A percentile compares a stretch with the other conserved stretches of the same genome.
These are phyloP conservation scores for Tuber indicum DNA, from an alignment of 495 filamentous ascomycete species.

Conservation along the genomic window DNA sequence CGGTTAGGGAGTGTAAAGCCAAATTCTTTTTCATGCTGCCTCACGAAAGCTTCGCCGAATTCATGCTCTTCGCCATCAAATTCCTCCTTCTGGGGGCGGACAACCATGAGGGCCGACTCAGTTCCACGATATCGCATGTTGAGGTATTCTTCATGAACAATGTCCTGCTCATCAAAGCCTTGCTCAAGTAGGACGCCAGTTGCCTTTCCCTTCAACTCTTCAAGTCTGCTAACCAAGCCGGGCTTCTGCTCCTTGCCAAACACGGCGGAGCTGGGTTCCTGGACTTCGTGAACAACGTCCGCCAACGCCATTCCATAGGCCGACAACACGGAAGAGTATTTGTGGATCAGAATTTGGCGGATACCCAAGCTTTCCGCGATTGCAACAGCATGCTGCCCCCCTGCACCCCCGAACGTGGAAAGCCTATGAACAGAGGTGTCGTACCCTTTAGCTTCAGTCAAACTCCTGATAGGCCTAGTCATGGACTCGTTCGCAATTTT, in stretches of 20 bases:
- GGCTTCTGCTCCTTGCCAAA: constrained; percentile 57
- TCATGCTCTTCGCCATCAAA: constrained; percentile 63
- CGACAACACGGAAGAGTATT: constrained; percentile 89
- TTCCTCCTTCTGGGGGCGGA: constrained; percentile 50
- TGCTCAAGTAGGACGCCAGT: constrained; percentile 59
- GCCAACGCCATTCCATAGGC: constrained; percentile 96
- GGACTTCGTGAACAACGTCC: constrained; percentile 87
- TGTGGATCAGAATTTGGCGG: constrained; percentile 76
- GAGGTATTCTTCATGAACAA: constrained; percentile 78
- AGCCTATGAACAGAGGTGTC: constrained; percentile 84
- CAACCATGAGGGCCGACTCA: constrained; percentile 79
- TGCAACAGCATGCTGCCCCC: constrained; percentile 92
- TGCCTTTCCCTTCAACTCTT: constrained; percentile 63
- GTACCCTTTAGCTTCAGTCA: constrained; percentile 90
- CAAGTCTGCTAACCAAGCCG: constrained; percentile 53
- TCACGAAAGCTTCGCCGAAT: constrained; percentile 74
- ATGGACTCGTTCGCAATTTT: constrained; percentile 94
- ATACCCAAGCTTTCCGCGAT: constrained; percentile 88
- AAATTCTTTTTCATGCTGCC: constrained; percentile 88
- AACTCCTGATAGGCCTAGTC: constrained; percentile 82
- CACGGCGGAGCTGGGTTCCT: constrained; percentile 80
- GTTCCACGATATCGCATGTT: constrained; percentile 87
- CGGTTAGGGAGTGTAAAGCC: constrained; percentile 84
- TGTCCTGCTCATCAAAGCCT: constrained; percentile 64
- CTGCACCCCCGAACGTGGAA: constrained; percentile 89